phyloP scores from a whole-genome alignment of 2,329 filamentous ascomycete species.

The Xylariaceae sp. region DNA sequence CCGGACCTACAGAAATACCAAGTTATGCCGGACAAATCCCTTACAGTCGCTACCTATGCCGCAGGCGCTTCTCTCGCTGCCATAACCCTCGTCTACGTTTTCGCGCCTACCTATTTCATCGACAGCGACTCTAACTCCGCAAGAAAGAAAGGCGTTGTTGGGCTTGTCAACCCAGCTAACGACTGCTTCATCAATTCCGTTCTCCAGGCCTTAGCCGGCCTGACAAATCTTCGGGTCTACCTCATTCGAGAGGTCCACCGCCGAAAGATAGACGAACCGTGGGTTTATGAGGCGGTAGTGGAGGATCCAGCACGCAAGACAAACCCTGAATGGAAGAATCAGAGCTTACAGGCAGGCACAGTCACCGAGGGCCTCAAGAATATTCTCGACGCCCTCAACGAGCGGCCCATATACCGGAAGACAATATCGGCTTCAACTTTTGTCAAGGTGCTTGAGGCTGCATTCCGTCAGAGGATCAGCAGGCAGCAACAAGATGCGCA shows the following conservation, averaged over 20 bases:
- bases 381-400: conserved; percentile 87
- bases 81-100: conserved; percentile 93
- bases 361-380: conserved; percentile 88
- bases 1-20: neutral
- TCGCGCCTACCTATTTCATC: conserved; percentile 94
- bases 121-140: conserved; percentile 68
- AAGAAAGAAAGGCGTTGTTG: conserved; percentile 83
- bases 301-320: conserved; percentile 39
- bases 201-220: conserved; percentile 84
- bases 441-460: conserved; percentile 74
- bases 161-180: conserved; percentile 85
- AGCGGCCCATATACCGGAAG: conserved; percentile 89
- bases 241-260: conserved; percentile 88
- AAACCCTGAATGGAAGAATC: conserved; percentile 53
- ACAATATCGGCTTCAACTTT: conserved; percentile 86
- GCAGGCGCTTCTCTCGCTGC: conserved; percentile 93
- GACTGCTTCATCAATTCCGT: conserved; percentile 97
- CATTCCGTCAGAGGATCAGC: conserved; percentile 87
- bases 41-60: conserved; percentile 86
- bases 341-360: conserved; percentile 70
- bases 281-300: conserved; percentile 66
- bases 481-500: conserved; percentile 96
- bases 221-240: conserved; percentile 85
- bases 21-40: conserved; percentile 73
- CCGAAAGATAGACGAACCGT: conserved; percentile 70